phyloP scores from a whole-genome alignment of 2,329 filamentous ascomycete species.

The Botrytis aclada region DNA sequence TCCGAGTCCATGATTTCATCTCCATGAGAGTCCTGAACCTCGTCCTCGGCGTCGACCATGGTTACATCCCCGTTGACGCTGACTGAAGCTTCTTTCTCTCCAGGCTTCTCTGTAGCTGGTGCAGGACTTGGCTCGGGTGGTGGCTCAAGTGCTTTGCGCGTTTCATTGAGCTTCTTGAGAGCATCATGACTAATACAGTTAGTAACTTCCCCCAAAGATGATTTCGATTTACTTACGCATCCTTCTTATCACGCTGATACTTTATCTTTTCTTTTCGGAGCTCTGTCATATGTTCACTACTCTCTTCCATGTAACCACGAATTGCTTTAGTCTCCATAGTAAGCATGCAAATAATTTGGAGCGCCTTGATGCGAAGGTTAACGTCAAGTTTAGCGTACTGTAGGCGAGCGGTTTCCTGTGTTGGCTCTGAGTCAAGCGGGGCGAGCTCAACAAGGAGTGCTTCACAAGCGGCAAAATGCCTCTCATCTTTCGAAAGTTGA shows the following conservation, averaged over 20 bases:
- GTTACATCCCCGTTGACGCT: conserved; percentile 53
- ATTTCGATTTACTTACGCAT: conserved; percentile 49
- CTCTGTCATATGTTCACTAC: conserved; percentile 89
- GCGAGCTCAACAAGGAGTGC: conserved; percentile 77
- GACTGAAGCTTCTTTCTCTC: conserved; percentile 1
- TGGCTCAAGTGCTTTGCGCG: conserved; percentile 69
- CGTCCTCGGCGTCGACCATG: conserved; percentile 62
- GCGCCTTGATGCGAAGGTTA: conserved; percentile 73
- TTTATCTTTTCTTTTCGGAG: conserved; percentile 96
- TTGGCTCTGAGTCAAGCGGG: conserved; percentile 72
- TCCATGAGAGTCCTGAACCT: conserved; percentile 51
- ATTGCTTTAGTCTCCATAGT: conserved; percentile 83
- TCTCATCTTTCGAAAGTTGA: conserved; percentile 74
- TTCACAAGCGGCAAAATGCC: conserved; percentile 70
- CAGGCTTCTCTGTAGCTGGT: conserved; percentile 33
- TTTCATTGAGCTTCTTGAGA: conserved; percentile 65
- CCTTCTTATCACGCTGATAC: conserved; percentile 73
- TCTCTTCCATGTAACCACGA: conserved; percentile 85
- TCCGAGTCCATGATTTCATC: conserved; percentile 66
- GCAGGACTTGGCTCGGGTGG: conserved; percentile 59
- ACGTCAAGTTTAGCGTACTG: conserved; percentile 77
- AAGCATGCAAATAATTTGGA: conserved; percentile 84
- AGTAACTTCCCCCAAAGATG: conserved; percentile 24
- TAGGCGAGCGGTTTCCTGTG: conserved; percentile 65
- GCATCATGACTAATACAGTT: conserved; percentile 60